Conservation (phyloP, 345 rosid species). For the Toxicodendron radicans region DNA sequence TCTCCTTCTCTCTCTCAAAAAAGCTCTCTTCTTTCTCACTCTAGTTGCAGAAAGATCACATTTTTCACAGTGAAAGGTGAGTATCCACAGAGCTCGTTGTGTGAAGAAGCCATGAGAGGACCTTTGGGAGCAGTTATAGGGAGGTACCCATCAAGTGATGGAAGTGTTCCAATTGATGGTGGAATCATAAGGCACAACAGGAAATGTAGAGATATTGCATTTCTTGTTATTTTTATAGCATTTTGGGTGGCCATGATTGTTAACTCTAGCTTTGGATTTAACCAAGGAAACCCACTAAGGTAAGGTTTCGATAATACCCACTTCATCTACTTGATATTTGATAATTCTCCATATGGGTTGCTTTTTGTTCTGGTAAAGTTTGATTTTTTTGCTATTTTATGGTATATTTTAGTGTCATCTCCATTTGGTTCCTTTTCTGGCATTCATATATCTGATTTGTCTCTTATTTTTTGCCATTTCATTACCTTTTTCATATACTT, state of each 20-base stretch:
- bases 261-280: constrained; percentile 97
- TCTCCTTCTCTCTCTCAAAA: constrained; percentile 2
- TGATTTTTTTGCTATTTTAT: constrained; percentile 6
- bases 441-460: neutral
- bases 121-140: constrained; percentile 88
- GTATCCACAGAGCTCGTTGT: neutral
- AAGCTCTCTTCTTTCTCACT: neutral
- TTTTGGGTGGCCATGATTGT: constrained; percentile 99
- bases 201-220: constrained; percentile 85
- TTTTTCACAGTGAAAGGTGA: constrained; percentile 4
- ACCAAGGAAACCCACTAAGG: constrained; percentile 90
- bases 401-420: constrained; percentile 5
- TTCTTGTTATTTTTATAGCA: constrained; percentile 77
- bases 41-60: neutral
- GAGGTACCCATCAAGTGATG: constrained; percentile 94
- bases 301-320: constrained; percentile 14
- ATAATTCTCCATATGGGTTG: neutral
- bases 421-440: neutral
- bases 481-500: neutral
- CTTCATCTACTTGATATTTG: constrained; percentile 5
- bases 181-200: constrained; percentile 92
- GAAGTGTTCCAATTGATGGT: constrained; percentile 69
- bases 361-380: constrained; percentile 12
- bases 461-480: neutral
- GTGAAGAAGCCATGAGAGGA: constrained; percentile 46